phyloP scores from a whole-genome alignment of 371 early-diverging fungal genomes.

The Neoconidiobolus thromboides region DNA sequence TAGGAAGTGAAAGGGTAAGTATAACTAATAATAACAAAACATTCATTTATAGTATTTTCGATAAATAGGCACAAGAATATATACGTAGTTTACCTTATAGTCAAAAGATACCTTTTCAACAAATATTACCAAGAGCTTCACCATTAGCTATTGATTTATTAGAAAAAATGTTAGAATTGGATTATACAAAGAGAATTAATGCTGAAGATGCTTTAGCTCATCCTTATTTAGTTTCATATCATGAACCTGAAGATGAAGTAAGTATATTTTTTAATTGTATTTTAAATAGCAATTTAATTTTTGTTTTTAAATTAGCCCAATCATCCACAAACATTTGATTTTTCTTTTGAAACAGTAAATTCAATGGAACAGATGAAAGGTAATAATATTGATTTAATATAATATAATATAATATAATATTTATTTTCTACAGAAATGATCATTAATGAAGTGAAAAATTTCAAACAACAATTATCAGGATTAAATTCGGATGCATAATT shows the following conservation, averaged over 20 bases:
- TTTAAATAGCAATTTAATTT: background rate
- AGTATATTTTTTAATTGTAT: background rate
- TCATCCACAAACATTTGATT: conserved; percentile 60
- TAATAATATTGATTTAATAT: conserved; percentile 14
- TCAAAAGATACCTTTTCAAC: conserved; percentile 72
- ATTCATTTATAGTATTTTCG: background rate
- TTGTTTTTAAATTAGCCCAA: conserved; percentile 19
- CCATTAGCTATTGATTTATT: conserved; percentile 63
- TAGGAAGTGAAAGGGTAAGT: conserved; percentile 56
- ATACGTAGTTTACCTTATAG: conserved; percentile 76
- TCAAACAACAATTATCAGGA: conserved; percentile 15
- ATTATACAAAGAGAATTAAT: conserved; percentile 61
- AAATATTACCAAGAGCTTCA: conserved; percentile 53
- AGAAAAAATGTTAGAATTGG: conserved; percentile 55
- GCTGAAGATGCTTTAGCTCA: conserved; percentile 65
- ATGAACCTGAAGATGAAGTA: conserved; percentile 57
- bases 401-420: background rate
- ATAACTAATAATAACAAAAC: background rate
- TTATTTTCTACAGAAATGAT: conserved; percentile 38
- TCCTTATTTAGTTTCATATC: conserved; percentile 55
- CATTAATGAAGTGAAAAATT: conserved; percentile 65
- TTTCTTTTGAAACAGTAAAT: conserved; percentile 78
- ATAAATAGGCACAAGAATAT: conserved; percentile 73
- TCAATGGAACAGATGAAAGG: conserved; percentile 74
- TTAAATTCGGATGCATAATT: too few species aligned